These are phyloP conservation scores for Aspergillus quadrilineatus DNA, from an alignment of 2,329 filamentous ascomycete species.

Conservation along the genomic window DNA sequence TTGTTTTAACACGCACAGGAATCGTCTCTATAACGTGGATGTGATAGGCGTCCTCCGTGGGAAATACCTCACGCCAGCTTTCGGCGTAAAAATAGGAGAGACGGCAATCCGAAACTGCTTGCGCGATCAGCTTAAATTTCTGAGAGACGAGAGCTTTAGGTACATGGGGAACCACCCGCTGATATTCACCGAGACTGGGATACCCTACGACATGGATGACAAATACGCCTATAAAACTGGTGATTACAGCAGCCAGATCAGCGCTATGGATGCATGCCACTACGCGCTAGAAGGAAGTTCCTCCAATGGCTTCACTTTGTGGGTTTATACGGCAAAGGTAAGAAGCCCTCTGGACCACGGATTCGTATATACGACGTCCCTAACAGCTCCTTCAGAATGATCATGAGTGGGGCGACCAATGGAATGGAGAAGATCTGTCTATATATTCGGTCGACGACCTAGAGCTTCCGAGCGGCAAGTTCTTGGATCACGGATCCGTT, in stretches of 20 bases:
- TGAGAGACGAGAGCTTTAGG: constrained; percentile 82
- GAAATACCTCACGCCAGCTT: constrained; percentile 81
- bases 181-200: constrained; percentile 91
- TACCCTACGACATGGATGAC: constrained; percentile 98
- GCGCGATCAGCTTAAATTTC: constrained; percentile 77
- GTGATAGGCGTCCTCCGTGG: constrained; percentile 89
- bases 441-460: constrained; percentile 85
- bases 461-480: constrained; percentile 44
- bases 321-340: constrained; percentile 77
- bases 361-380: neutral
- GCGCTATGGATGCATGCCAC: constrained; percentile 94
- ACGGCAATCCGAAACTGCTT: constrained; percentile 92
- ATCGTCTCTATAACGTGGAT: constrained; percentile 94
- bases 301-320: constrained; percentile 83
- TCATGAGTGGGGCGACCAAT: constrained; percentile 85
- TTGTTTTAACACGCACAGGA: constrained; percentile 49
- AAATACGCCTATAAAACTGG: constrained; percentile 94
- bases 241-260: constrained; percentile 87
- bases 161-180: constrained; percentile 86
- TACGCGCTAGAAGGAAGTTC: constrained; percentile 83
- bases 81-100: constrained; percentile 90
- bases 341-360: constrained; percentile 5
- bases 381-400: constrained; percentile 61
- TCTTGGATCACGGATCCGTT: constrained; percentile 39
- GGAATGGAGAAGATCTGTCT: constrained; percentile 96